Base-by-base conservation (phyloP, 768 basidiomycete species). In the Amyloporia xantha region DNA sequence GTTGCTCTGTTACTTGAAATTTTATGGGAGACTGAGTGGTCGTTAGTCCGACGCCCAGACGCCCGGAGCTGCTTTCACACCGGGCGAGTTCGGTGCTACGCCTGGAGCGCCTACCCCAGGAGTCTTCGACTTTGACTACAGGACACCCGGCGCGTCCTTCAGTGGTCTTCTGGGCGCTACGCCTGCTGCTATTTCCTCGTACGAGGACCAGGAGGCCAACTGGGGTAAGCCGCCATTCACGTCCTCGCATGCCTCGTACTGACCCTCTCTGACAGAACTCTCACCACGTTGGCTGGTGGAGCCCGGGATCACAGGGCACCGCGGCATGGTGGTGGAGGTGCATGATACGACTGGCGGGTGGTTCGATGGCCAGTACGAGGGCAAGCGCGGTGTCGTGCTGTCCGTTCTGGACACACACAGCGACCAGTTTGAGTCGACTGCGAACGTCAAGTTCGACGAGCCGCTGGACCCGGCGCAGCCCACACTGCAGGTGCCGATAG, bases 61-160 rank as follows among this genome's bases (percentile, higher is more conserved):
- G 23, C 41, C 41, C 9, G 41, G 41, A 5, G 39, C 41, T 19
- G 64, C 59, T 21, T 59, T 62, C 40, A 67, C 68, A 30, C 65
- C 64, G 3, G 63, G 55, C 7, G 58, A 6, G 19, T 7, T 7
- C 15, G 30, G 30, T 7, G 7, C 15, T 33, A 19, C 38, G 9
- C 33, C 33, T n/a, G 33, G 73, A 42, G 77, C 77, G 4, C 77
- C 78, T 4, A 81, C 79, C 15, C 79, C 79, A 7, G 38, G 38
- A 6, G 38, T 19, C 38, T 39, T 27, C 47, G 52, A 43, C 30
- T 39, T n/a, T 41, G n/a, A 7, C 45, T 25, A 38, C 35, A 44
- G 38, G 35, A 36, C 54, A 13, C 41, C 21, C n/a, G 38, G 37
- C 3, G 33, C 44, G n/a, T 35, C 20, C n/a, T 40, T 25, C 19